Percentiles rank a stretch among this genome's conserved stretches.
Conservation (phyloP, 345 rosid species). For the Lepidium africanum region DNA sequence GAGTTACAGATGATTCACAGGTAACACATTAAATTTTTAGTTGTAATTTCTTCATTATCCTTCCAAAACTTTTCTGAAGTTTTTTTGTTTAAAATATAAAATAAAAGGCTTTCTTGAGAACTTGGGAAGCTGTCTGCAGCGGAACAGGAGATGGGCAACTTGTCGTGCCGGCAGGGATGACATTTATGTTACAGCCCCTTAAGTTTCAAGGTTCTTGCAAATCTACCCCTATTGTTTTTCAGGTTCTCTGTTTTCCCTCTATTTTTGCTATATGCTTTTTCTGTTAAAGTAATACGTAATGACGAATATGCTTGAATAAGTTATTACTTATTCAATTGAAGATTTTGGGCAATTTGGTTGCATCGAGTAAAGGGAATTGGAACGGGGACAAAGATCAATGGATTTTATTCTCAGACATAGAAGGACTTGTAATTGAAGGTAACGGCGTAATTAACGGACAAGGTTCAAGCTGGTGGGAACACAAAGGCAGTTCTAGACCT, state of each 20-base stretch:
- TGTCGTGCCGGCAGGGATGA: conserved; percentile 21
- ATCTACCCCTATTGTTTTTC: conserved; percentile 21
- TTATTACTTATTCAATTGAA: conserved; percentile 6
- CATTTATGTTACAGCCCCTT: conserved; percentile 33
- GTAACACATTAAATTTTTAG: neutral
- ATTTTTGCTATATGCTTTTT: neutral
- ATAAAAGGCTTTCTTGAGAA: conserved; percentile 35
- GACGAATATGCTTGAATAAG: neutral
- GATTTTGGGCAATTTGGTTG: conserved; percentile 31
- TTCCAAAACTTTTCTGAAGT: neutral
- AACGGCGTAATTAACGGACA: conserved; percentile 33
- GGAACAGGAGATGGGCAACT: conserved; percentile 16
- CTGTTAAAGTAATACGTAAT: neutral
- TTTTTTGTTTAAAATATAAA: neutral
- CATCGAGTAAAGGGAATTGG: conserved; percentile 31
- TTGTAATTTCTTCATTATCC: neutral
- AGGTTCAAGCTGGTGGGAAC: conserved; percentile 39
- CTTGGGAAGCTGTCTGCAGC: conserved; percentile 32
- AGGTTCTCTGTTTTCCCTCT: conserved; percentile 28
- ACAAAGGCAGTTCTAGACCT: conserved; percentile 27
- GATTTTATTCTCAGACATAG: conserved; percentile 24
- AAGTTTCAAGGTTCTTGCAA: conserved; percentile 38
- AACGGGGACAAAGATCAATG: conserved; percentile 20
- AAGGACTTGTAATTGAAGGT: conserved; percentile 27
- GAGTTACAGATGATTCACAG: conserved; percentile 25